Evolutionary conservation across 2,329 filamentous ascomycete species (phyloP), one percentile per base, ranked within the genome.

Genomic region (Colletotrichum siamense): DNA sequence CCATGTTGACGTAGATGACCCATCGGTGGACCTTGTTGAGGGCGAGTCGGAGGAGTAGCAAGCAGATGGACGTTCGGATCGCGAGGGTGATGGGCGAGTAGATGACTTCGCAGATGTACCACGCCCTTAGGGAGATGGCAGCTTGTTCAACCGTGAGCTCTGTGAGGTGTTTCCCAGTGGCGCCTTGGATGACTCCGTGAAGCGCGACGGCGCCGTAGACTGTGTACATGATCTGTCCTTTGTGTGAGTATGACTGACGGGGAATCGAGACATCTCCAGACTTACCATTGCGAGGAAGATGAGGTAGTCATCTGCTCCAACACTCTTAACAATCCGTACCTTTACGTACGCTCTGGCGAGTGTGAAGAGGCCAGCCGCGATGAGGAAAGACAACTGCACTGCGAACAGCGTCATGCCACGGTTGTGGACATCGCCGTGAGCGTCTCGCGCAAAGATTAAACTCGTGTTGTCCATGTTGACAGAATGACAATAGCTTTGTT

Each of bases 271-370:
- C 6, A 26, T 4, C 9, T 10, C 5, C 18, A 22, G 22, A 64
- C 82, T 73, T 81, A 90, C 89, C 81, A 89, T 81, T 5, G 87
- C 86, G 32, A 82, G 65, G 26, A 89, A 81, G 79, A 89, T 88
- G 62, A 89, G 80, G 77, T 84, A 87, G 82, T 91, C 89, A 65
- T 91, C 89, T 5, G 84, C 44, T 0, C 85, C 83, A 39, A 88
- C 80, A 34, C 83, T 85, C 67, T 86, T 87, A 52, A 88, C 82
- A 26, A 90, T 79, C 32, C 84, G 81, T 1, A 84, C 66, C 72
- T 88, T 87, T 62, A 88, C 87, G 79, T 87, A 89, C 10, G 84
- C 84, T 18, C 89, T 85, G 49, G 89, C 78, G 49, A 84, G 76
- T 69, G 87, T 82, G 13, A 85, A 81, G 22, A 85, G 28, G 73